These are phyloP conservation scores for Perkinsela sp. DNA, from an alignment of 208 protist genomes.

Conservation along the genomic window DNA sequence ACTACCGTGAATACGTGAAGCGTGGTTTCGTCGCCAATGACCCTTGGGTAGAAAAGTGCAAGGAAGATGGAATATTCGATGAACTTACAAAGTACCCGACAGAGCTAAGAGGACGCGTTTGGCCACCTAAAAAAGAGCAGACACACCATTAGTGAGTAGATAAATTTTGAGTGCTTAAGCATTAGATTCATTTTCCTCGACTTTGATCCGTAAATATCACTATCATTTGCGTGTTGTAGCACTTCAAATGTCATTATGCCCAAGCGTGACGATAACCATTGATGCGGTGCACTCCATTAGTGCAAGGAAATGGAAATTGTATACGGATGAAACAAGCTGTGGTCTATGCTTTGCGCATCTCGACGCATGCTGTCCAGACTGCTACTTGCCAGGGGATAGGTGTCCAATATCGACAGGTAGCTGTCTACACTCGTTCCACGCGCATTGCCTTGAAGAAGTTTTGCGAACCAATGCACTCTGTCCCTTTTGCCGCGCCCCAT, in stretches of 20 bases:
- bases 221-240: too few relatives aligned
- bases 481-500: not conserved
- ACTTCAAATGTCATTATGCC: too few relatives aligned
- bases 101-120: not conserved
- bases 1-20: constrained; percentile 25
- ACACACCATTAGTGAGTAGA: not conserved
- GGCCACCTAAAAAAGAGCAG: not conserved
- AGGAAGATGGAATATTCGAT: not conserved
- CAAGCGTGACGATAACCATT: not conserved
- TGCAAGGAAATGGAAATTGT: not conserved
- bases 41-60: constrained; percentile 24
- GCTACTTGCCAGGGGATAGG: not conserved
- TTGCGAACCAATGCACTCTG: not conserved
- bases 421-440: not conserved
- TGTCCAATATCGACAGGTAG: not conserved
- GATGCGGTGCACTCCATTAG: not conserved
- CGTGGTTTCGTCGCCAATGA: constrained; percentile 28
- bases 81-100: not conserved
- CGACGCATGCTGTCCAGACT: not conserved
- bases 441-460: not conserved
- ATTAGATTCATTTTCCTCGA: too few relatives aligned
- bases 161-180: too few relatives aligned
- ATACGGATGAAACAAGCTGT: not conserved
- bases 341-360: not conserved
- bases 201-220: too few relatives aligned